Evolutionary conservation across 2,329 filamentous ascomycete genomes (phyloP), one percentile per base, ranked within the genome.

Genomic region (Colletotrichum sp.): DNA sequence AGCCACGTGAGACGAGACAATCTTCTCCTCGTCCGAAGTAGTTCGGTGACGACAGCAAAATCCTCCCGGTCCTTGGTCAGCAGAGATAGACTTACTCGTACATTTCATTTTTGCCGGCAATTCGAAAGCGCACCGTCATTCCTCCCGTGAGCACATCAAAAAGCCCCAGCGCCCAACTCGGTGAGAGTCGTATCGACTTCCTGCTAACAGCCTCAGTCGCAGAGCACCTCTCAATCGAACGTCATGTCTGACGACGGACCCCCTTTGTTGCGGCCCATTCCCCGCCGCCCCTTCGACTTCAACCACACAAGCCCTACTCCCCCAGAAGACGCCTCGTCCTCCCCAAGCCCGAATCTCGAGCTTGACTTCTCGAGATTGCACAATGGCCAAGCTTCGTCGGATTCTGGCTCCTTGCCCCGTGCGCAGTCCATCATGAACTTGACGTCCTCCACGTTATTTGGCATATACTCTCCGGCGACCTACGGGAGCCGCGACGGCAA

Each of bases 371-470:
- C 76, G 5, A 75, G 69, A 55, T 49, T 76, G 11, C 64, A 69
- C 16, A 77, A 77, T 67, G 76, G 55, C 76, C 84, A 77, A 80
- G 84, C 80, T 71, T 78, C 71, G 72, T 79, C 78, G 29, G 82
- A 82, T 25, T 78, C 84, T 79, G 75, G 80, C 64, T 86, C 90
- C 68, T 88, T 92, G 78, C 93, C 91, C 82, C 92, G 95, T 75
- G 94, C 93, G 29, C 92, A 94, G 78, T 98, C 95, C 12, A 91
- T 95, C 73, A 88, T 96, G 82, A 98, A 98, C 83, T 90, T 99
- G 76, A 98, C 95, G 6, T 93, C 95, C 12, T 96, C 95, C 3
- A 98, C 97, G 0, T 90, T 99, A 7, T 95, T 94, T 79, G 96
- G 97, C 71, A 99, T 99, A 81, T 99, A 98, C 87, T 93, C 93